Percentiles rank a stretch among this genome's conserved stretches.
phyloP scores from a whole-genome alignment of 1,284 basidiomycete species.

The Veloboletus limbatus region DNA sequence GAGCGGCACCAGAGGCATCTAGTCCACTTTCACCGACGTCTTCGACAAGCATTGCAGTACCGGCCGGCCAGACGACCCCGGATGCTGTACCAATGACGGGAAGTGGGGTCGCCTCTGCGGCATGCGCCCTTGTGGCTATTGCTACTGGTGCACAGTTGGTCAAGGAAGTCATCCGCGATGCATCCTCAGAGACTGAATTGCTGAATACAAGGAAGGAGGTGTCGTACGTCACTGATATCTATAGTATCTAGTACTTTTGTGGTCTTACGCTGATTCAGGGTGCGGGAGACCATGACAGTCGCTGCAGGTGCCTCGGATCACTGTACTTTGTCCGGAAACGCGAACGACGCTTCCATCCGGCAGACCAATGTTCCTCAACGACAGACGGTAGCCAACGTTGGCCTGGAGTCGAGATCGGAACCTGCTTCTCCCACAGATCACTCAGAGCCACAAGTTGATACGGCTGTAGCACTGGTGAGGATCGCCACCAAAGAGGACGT shows the following conservation, averaged over 20 bases:
- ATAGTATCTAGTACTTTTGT: rapidly evolving
- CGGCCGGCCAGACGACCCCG: background rate
- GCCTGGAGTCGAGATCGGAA: background rate
- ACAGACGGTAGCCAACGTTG: background rate
- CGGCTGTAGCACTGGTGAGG: background rate
- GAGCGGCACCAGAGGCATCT: background rate
- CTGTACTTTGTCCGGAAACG: background rate
- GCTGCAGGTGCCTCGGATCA: background rate
- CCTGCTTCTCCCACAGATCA: too few species aligned
- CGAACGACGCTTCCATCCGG: background rate
- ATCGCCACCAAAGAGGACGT: background rate
- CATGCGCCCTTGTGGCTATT: background rate
- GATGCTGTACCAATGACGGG: background rate
- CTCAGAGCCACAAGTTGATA: background rate
- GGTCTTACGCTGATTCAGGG: slow-evolving; percentile 6
- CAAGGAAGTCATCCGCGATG: background rate
- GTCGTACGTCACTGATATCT: slow-evolving; percentile 6
- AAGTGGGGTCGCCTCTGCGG: background rate
- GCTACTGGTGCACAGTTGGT: background rate
- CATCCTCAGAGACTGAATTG: background rate
- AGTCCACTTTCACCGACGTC: background rate
- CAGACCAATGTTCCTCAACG: background rate
- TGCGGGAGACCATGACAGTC: background rate
- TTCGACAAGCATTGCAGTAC: background rate
- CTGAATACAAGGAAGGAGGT: background rate